Base-by-base conservation (phyloP, 1,284 basidiomycete species). In the Pholiota adiposa region DNA sequence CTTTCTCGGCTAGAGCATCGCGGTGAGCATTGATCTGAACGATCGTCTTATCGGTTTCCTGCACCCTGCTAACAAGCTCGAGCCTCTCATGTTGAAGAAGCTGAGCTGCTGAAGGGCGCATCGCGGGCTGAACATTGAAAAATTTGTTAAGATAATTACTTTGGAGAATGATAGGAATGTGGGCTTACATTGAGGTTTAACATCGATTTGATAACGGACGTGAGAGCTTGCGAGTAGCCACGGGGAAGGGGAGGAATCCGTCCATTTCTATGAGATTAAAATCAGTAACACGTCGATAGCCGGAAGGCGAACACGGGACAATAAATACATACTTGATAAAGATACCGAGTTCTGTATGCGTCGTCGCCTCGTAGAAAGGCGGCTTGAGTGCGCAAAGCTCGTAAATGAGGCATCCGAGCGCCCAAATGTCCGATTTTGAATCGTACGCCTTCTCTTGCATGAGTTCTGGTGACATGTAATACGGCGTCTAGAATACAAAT, bases 381-480 rank as follows among this genome's bases (percentile, higher is more conserved):
- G 94, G 94, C 67, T 91, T 90, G 55, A 94, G 81, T 0, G 96
- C 94, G 67, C 96, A 98, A 51, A 98, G 85, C 76, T 98, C 96
- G 73, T 93, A 98, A 38, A 97, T 93, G 40, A 98, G 82, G 74
- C 97, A 99, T 1, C 96, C 96, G 38, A 98, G 83, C 11, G 94
- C 96, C 97, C 97, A 99, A 51, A 99, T 97, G 71, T 99, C 96
- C 0, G 93, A 96, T 77, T 98, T 98, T 18, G 92, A 92, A 77
- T 98, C 97, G 75, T 99, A 99, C 6, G 92, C 88, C 72, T 94
- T 95, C 69, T 97, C 96, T 74, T 94, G 93, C 81, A 97, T 94
- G 21, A 98, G 83, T 75, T 98, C 96, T 0, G 96, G 96, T 1
- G 94, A 96, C 97, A 99, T 98, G 77, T 99, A 98, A 70, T 98